These are phyloP conservation scores for Penicillium lagena DNA, from an alignment of 495 filamentous ascomycete genomes.

Conservation along the genomic window DNA sequence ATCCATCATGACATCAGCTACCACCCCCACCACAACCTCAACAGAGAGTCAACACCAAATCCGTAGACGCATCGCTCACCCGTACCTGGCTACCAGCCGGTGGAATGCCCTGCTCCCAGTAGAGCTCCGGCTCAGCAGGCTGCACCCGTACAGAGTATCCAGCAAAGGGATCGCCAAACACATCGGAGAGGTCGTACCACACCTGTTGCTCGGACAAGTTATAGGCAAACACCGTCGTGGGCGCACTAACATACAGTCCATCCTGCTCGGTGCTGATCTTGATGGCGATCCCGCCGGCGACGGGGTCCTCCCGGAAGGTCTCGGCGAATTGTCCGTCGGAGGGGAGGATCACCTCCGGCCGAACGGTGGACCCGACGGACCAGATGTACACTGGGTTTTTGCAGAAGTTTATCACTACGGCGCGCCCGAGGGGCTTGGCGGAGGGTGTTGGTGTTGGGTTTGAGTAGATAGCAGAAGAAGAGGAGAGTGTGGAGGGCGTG, in stretches of 20 bases:
- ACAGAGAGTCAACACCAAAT: slow-evolving; percentile 33
- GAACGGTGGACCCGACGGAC: slow-evolving; percentile 42
- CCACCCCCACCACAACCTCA: background rate
- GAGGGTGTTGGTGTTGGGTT: slow-evolving; percentile 1
- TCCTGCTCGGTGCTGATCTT: slow-evolving; percentile 43
- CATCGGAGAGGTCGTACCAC: slow-evolving; percentile 53
- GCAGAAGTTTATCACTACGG: slow-evolving; percentile 47
- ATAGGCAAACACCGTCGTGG: slow-evolving; percentile 50
- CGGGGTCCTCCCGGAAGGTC: slow-evolving; percentile 34
- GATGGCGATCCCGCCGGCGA: slow-evolving; percentile 47
- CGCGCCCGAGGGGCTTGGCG: slow-evolving; percentile 29
- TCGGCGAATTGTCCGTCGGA: slow-evolving; percentile 28
- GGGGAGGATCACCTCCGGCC: slow-evolving; percentile 17
- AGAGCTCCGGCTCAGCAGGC: slow-evolving; percentile 34
- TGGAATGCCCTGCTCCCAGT: slow-evolving; percentile 42
- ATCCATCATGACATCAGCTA: background rate
- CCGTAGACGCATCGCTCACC: slow-evolving; percentile 20
- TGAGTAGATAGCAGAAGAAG: background rate
- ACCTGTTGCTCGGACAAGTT: slow-evolving; percentile 39
- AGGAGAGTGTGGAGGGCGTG: background rate
- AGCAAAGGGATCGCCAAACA: slow-evolving; percentile 50
- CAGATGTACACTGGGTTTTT: slow-evolving; percentile 41
- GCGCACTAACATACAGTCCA: slow-evolving; percentile 43
- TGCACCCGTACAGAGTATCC: slow-evolving; percentile 34
- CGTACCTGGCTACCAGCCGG: slow-evolving; percentile 46